These are phyloP conservation scores for Protomyces macrosporus DNA, from an alignment of 1,139 yeast genomes.

Conservation along the genomic window DNA sequence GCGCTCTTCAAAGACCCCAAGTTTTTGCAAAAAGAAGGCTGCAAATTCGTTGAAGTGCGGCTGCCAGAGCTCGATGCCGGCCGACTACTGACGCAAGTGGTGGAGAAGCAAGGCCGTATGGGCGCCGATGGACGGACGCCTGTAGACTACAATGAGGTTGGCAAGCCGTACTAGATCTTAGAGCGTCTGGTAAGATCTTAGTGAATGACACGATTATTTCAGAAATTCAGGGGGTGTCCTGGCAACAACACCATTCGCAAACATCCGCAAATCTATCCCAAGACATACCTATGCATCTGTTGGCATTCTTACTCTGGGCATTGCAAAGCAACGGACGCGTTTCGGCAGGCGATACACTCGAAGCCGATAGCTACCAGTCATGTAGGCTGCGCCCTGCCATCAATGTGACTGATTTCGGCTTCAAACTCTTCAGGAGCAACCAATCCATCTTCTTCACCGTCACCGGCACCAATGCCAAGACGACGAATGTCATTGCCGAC, in stretches of 20 bases:
- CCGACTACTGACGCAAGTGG: constrained; percentile 3
- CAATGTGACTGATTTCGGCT: constrained; percentile 24
- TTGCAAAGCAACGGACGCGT: background rate
- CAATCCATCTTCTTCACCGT: constrained; percentile 28
- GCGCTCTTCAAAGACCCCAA: background rate
- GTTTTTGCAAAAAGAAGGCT: background rate
- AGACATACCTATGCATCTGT: background rate
- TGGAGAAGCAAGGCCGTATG: background rate
- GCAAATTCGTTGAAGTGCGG: constrained; percentile 3
- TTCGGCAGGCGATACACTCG: background rate
- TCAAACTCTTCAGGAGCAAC: constrained; percentile 26
- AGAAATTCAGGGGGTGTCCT: too few relatives aligned
- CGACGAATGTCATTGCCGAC: constrained; percentile 28
- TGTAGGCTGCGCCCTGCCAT: background rate
- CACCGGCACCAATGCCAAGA: constrained; percentile 27
- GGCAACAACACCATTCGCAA: too few relatives aligned
- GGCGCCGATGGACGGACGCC: background rate
- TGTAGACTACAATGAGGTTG: background rate
- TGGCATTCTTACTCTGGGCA: background rate
- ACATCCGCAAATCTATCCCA: background rate
- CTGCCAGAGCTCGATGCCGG: background rate
- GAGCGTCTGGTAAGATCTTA: too few relatives aligned
- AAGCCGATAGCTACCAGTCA: background rate
- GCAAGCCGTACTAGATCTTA: background rate
- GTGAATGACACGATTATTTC: too few relatives aligned